A percentile compares a stretch with the other conserved stretches of the same genome.
Conservation (phyloP, 352 stramenopile species). For the Globisporangium viniferum region DNA sequence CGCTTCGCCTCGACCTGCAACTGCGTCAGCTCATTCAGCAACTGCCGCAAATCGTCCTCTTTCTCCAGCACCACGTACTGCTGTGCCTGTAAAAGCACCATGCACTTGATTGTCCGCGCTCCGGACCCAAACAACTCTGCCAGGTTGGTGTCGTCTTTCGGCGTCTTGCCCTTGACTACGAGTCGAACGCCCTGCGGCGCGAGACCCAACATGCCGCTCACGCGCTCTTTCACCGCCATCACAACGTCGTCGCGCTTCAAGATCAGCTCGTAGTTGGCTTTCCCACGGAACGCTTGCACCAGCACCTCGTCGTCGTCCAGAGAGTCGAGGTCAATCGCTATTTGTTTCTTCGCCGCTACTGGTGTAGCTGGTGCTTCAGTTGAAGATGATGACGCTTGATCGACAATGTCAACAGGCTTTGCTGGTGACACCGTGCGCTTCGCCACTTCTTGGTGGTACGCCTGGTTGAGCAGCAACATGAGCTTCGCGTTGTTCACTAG, state of each 20-base stretch:
- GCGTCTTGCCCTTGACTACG: conserved; percentile 66
- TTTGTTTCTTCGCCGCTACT: background rate
- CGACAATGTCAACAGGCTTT: background rate
- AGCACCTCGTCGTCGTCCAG: conserved; percentile 44
- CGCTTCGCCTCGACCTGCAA: conserved; percentile 29
- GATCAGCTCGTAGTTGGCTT: conserved; percentile 56
- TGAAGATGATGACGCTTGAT: background rate
- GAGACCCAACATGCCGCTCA: conserved; percentile 47
- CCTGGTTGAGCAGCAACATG: conserved; percentile 39
- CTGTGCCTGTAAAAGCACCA: conserved; percentile 61
- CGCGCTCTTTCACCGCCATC: conserved; percentile 42
- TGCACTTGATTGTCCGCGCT: conserved; percentile 52
- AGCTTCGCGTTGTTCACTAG: conserved; percentile 39
- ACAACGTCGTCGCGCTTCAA: conserved; percentile 28
- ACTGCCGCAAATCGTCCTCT: conserved; percentile 52
- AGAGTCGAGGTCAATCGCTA: conserved; percentile 31
- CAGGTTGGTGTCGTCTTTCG: conserved; percentile 30
- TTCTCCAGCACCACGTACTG: conserved; percentile 63
- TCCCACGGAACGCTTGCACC: conserved; percentile 52
- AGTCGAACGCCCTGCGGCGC: conserved; percentile 38
- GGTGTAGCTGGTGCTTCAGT: background rate
- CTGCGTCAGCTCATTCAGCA: conserved; percentile 60
- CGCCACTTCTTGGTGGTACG: conserved; percentile 20
- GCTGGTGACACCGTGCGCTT: background rate
- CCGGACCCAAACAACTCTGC: conserved; percentile 12